Evolutionary conservation across 441 rosid genomes (phyloP).

Genomic region (Eutrema salsugineum): DNA sequence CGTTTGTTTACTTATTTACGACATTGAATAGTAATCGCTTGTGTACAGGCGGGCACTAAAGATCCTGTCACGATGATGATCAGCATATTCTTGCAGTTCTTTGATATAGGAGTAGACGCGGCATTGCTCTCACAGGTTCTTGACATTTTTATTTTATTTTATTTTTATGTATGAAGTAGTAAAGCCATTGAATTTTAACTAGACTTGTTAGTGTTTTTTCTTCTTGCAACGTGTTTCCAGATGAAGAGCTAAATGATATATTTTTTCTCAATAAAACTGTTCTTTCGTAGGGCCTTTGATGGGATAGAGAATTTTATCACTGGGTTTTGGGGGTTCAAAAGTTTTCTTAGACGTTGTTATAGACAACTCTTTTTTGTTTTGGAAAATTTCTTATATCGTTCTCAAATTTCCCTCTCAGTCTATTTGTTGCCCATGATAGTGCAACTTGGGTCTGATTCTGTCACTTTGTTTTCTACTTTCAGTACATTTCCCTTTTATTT

Average conservation of each 20-base stretch:
- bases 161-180: not conserved
- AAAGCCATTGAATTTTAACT: not conserved
- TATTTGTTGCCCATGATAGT: not conserved
- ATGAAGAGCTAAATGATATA: not conserved
- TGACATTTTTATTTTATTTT: not conserved
- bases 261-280: not conserved
- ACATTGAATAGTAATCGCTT: constrained; percentile 23
- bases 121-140: constrained; percentile 87
- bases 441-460: constrained; percentile 3
- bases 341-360: not conserved
- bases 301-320: not conserved
- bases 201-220: not conserved
- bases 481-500: constrained; percentile 92
- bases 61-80: constrained; percentile 98
- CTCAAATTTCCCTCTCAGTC: not conserved
- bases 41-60: constrained; percentile 89
- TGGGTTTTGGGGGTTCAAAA: not conserved
- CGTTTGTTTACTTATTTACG: constrained; percentile 8
- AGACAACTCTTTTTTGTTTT: not conserved
- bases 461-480: constrained; percentile 30
- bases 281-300: not conserved
- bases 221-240: not conserved
- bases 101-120: constrained; percentile 97
- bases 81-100: constrained; percentile 91
- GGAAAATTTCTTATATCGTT: not conserved